Percentiles rank a stretch among this genome's conserved stretches.
Evolutionary conservation across 164 flowering plant species (phyloP).

Genomic region (Malania oleifera): DNA sequence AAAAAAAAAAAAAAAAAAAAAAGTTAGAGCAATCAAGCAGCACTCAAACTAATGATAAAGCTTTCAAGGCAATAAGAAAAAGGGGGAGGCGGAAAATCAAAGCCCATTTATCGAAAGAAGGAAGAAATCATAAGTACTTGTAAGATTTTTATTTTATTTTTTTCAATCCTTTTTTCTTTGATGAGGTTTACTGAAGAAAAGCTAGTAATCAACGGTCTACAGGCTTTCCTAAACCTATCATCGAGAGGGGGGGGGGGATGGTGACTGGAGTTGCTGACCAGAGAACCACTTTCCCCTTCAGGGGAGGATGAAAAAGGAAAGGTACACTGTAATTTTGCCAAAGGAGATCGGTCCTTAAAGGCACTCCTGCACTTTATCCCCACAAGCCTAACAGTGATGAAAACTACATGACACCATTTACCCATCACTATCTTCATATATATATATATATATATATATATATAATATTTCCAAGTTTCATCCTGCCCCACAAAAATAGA

Average conservation of each 20-base stretch:
- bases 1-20: no score
- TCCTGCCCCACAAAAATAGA: no score
- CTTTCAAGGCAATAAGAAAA: conserved; percentile 33
- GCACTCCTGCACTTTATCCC: conserved; percentile 36
- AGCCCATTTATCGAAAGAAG: conserved; percentile 30
- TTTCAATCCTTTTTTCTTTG: conserved; percentile 18
- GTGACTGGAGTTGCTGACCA: conserved; percentile 49
- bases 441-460: background rate
- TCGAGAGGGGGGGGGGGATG: conserved; percentile 24
- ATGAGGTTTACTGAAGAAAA: conserved; percentile 27
- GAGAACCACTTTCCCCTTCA: conserved; percentile 47
- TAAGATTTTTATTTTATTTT: conserved; percentile 10
- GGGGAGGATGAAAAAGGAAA: conserved; percentile 28
- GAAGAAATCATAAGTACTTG: conserved; percentile 29
- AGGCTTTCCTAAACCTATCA: conserved; percentile 21
- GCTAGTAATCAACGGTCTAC: conserved; percentile 39
- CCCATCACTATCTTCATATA: conserved; percentile 11
- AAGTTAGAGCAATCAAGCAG: conserved; percentile 21
- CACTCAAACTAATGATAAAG: conserved; percentile 25
- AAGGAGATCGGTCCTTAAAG: conserved; percentile 44
- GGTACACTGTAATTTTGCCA: conserved; percentile 35
- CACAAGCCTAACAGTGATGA: conserved; percentile 27
- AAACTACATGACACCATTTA: conserved; percentile 23
- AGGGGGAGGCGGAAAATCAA: conserved; percentile 3
- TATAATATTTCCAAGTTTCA: no score